Conservation (phyloP, 176 grass and related monocot species). For the Dactylis glomerata region DNA sequence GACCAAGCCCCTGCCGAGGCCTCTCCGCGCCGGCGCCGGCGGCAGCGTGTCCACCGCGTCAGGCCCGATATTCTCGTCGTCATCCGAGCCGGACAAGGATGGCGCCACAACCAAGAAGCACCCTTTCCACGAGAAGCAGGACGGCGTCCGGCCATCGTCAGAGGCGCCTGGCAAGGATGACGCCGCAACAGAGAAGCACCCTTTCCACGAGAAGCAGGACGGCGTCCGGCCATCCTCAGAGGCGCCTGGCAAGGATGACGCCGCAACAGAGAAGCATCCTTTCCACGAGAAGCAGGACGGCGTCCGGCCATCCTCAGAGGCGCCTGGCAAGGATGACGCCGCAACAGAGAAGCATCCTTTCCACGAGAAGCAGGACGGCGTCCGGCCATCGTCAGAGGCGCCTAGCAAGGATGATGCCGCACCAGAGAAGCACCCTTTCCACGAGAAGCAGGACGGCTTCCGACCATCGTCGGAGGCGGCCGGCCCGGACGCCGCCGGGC, state of each 20-base stretch:
- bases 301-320: background rate
- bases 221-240: background rate
- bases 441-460: background rate
- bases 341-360: background rate
- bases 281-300: background rate
- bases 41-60: background rate
- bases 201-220: background rate
- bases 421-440: background rate
- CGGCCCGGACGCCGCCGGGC: background rate
- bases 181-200: background rate
- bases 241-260: background rate
- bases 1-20: background rate
- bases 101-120: background rate
- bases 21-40: conserved; percentile 28
- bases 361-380: background rate
- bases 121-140: too few species aligned
- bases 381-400: background rate
- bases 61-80: background rate
- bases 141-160: too few species aligned
- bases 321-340: background rate
- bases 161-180: too few species aligned
- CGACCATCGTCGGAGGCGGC: background rate
- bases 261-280: background rate
- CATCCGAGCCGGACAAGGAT: background rate
- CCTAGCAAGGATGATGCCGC: background rate